Conservation (phyloP, 306 rosid species). For the Boehmeria nivea region DNA sequence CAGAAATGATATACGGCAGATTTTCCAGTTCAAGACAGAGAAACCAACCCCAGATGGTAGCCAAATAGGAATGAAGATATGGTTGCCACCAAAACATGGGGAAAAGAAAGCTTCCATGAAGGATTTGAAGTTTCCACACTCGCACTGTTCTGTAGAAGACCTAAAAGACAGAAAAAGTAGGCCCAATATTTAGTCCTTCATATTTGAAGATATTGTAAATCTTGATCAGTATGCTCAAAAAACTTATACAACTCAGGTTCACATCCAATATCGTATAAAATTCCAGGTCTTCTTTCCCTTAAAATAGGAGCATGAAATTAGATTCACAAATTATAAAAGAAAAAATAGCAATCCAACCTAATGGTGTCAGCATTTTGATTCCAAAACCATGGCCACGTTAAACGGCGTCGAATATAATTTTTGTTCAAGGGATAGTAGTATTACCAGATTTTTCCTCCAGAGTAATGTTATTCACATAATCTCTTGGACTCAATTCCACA, state of each 20-base stretch:
- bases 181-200: slow-evolving; percentile 12
- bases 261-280: too few species aligned
- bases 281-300: too few species aligned
- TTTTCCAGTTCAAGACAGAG: too few species aligned
- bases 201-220: neutral
- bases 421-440: too few species aligned
- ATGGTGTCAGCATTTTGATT: neutral
- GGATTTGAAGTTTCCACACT: slow-evolving; percentile 57
- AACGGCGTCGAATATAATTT: slow-evolving; percentile 16
- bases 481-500: slow-evolving; percentile 33
- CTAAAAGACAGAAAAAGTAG: slow-evolving; percentile 37
- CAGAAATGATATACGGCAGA: too few species aligned
- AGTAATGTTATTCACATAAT: slow-evolving; percentile 37
- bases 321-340: too few species aligned
- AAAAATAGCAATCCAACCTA: neutral
- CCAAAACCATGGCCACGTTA: too few species aligned
- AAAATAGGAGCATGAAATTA: too few species aligned
- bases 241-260: too few species aligned
- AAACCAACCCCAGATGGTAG: slow-evolving; percentile 84
- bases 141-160: slow-evolving; percentile 37
- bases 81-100: slow-evolving; percentile 79
- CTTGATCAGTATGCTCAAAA: too few species aligned
- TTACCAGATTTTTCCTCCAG: slow-evolving; percentile 75
- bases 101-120: slow-evolving; percentile 82
- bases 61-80: slow-evolving; percentile 80